A percentile compares a stretch with the other conserved stretches of the same genome.
These are phyloP conservation scores for Chrysopogon serrulatus DNA, from an alignment of 176 grass and related monocot species.

Conservation along the genomic window DNA sequence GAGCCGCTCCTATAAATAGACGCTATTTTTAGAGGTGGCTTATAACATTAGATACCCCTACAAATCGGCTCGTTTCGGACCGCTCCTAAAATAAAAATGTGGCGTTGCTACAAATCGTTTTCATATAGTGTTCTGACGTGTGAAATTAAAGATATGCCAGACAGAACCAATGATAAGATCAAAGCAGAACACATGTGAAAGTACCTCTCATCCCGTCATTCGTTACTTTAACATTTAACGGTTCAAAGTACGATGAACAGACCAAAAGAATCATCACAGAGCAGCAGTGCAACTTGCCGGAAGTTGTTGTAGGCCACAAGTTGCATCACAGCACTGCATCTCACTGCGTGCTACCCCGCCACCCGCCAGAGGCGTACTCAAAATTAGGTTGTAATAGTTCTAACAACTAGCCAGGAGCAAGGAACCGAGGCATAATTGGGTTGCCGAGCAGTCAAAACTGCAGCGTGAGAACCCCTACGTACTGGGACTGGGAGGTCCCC, in stretches of 20 bases:
- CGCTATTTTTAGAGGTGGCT: no score
- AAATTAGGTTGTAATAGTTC: neutral
- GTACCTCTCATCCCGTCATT: neutral
- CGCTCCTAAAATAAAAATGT: no score
- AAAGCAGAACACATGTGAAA: neutral
- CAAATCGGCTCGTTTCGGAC: no score
- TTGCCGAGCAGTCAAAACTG: conserved; percentile 1
- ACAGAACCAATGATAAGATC: conserved; percentile 3
- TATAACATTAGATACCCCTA: no score
- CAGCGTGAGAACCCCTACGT: neutral
- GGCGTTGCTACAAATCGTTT: no score
- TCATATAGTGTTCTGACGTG: no score
- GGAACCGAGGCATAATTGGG: conserved; percentile 7
- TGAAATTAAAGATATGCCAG: neutral
- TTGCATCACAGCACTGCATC: neutral
- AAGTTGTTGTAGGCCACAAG: neutral
- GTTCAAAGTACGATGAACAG: conserved; percentile 25
- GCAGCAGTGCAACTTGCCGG: conserved; percentile 13
- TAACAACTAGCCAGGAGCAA: neutral
- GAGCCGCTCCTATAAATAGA: no score
- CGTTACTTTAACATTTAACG: neutral
- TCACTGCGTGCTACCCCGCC: neutral
- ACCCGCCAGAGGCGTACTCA: no score
- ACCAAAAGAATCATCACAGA: conserved; percentile 18
- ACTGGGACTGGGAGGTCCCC: neutral